Conservation (phyloP, 495 filamentous ascomycete genomes). For the Staphylotrichum tortipilum region DNA sequence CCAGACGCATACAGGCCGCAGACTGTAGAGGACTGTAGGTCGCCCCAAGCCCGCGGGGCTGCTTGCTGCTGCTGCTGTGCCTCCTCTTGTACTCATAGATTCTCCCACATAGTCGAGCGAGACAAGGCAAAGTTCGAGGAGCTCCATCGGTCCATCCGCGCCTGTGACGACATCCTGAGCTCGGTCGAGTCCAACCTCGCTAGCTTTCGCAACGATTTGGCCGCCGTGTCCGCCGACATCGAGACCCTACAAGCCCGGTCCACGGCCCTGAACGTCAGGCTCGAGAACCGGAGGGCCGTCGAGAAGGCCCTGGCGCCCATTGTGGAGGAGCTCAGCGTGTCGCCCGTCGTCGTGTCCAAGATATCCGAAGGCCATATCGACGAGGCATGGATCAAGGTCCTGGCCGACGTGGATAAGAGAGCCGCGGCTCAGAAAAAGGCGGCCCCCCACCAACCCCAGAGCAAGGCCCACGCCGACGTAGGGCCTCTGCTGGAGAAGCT, state of each 20-base stretch:
- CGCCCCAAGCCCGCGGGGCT: slow-evolving; percentile 11
- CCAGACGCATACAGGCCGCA: slow-evolving; percentile 51
- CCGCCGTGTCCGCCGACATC: slow-evolving; percentile 86
- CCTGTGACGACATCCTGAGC: slow-evolving; percentile 86
- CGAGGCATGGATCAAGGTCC: slow-evolving; percentile 74
- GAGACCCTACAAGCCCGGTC: slow-evolving; percentile 86
- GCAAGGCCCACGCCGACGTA: slow-evolving; percentile 73
- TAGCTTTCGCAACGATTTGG: slow-evolving; percentile 86
- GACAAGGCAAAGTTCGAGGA: slow-evolving; percentile 88
- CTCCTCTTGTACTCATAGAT: slow-evolving; percentile 23
- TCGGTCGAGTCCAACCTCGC: slow-evolving; percentile 88
- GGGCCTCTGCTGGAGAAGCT: slow-evolving; percentile 77
- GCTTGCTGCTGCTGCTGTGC: too few species aligned
- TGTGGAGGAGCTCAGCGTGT: slow-evolving; percentile 83
- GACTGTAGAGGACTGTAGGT: slow-evolving; percentile 68
- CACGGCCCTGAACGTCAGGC: slow-evolving; percentile 68
- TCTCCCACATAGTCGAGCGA: slow-evolving; percentile 57
- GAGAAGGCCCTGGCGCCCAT: slow-evolving; percentile 83
- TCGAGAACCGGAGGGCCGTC: slow-evolving; percentile 82
- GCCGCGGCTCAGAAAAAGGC: slow-evolving; percentile 60
- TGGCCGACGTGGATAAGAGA: slow-evolving; percentile 77
- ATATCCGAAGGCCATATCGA: slow-evolving; percentile 87
- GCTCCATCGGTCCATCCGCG: slow-evolving; percentile 76
- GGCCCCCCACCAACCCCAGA: slow-evolving; percentile 49
- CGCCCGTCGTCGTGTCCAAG: slow-evolving; percentile 69